Percentiles rank a stretch among this genome's conserved stretches.
Conservation (phyloP, 2,329 filamentous ascomycete genomes). For the Cyphellophora attinorum region DNA sequence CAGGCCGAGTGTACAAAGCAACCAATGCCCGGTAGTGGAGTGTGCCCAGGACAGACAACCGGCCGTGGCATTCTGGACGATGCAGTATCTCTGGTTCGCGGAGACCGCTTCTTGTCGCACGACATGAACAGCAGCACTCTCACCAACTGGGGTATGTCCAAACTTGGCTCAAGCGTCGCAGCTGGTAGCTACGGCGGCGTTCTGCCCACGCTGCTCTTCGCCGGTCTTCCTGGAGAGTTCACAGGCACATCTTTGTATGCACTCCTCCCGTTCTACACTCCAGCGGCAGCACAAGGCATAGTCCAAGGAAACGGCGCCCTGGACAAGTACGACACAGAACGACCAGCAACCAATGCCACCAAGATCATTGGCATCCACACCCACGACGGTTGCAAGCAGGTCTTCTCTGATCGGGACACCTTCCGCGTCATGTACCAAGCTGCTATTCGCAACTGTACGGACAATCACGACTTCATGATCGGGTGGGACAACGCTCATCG, state of each 20-base stretch:
- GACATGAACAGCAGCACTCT: constrained; percentile 40
- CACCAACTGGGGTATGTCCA: constrained; percentile 42
- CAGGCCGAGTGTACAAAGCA: constrained; percentile 43
- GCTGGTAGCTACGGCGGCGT: constrained; percentile 37
- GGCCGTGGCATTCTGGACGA: constrained; percentile 38
- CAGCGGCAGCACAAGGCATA: constrained; percentile 37
- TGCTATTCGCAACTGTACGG: constrained; percentile 30
- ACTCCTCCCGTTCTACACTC: constrained; percentile 43
- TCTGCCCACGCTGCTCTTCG: constrained; percentile 34
- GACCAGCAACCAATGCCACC: constrained; percentile 30
- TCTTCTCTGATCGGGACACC: constrained; percentile 39
- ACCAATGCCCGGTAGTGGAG: constrained; percentile 35
- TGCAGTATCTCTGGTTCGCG: constrained; percentile 37
- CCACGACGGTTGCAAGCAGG: constrained; percentile 39
- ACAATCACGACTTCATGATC: constrained; percentile 39
- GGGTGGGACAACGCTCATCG: constrained; percentile 35
- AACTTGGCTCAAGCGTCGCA: constrained; percentile 26
- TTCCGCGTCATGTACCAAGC: constrained; percentile 41
- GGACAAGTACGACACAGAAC: constrained; percentile 35
- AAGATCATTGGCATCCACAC: constrained; percentile 40
- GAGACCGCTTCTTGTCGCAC: constrained; percentile 37
- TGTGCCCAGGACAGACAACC: constrained; percentile 36
- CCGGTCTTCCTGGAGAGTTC: constrained; percentile 37
- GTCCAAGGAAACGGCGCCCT: constrained; percentile 37
- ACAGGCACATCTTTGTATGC: constrained; percentile 41